Conservation (phyloP, 345 rosid genomes). For the Hibiscus syriacus region DNA sequence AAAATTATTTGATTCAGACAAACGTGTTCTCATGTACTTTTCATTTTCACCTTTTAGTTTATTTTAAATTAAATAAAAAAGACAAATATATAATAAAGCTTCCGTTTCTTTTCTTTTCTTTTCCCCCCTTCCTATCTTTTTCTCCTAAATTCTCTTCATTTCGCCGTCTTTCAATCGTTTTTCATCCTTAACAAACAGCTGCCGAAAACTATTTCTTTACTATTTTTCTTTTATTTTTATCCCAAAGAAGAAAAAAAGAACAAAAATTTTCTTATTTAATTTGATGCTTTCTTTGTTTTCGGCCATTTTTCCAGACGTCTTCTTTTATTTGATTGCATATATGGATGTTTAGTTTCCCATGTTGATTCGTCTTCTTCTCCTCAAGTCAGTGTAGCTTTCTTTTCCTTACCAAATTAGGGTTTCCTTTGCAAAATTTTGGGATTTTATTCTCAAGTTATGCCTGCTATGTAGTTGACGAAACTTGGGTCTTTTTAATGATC, state of each 20-base stretch:
- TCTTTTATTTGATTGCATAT: not conserved
- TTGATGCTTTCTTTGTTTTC: not conserved
- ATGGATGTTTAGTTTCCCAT: not conserved
- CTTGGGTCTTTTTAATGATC: not conserved
- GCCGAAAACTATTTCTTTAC: not conserved
- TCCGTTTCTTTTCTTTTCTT: not conserved
- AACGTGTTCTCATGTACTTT: too few relatives aligned
- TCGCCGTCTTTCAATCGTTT: not conserved
- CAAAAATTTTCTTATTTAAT: not conserved
- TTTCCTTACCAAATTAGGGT: slow-evolving; percentile 4
- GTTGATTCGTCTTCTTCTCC: slow-evolving; percentile 1
- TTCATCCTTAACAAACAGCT: not conserved
- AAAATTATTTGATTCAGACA: too few relatives aligned
- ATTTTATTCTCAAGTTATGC: not conserved
- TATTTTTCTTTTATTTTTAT: not conserved
- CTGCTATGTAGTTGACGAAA: slow-evolving; percentile 9
- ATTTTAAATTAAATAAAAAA: too few relatives aligned
- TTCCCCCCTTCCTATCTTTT: not conserved
- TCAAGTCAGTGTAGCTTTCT: slow-evolving; percentile 21
- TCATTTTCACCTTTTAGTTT: too few relatives aligned
- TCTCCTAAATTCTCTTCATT: not conserved
- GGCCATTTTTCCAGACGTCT: not conserved
- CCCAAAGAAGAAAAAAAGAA: not conserved
- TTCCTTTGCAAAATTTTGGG: slow-evolving; percentile 12
- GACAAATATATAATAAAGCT: too few relatives aligned